Conservation (phyloP, 345 rosid species). For the Citrus inodora region DNA sequence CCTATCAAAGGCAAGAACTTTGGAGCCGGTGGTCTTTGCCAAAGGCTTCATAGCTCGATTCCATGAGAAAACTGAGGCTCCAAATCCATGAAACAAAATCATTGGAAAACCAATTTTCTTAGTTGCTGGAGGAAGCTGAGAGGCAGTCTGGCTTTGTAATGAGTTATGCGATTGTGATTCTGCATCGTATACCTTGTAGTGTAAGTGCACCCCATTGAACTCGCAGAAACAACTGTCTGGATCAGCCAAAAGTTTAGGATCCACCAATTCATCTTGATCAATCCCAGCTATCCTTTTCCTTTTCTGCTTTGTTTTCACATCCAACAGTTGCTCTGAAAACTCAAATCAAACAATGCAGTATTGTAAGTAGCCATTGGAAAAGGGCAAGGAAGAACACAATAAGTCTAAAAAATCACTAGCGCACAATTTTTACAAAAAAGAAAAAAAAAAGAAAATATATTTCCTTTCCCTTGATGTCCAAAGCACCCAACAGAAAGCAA, state of each 20-base stretch:
- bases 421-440: not conserved
- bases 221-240: slow-evolving; percentile 88
- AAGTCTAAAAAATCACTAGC: not conserved
- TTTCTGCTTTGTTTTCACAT: slow-evolving; percentile 27
- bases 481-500: not conserved
- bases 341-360: not conserved
- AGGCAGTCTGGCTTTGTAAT: not conserved
- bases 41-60: slow-evolving; percentile 65
- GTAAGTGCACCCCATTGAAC: slow-evolving; percentile 74
- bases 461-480: not conserved
- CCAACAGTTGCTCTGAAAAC: slow-evolving; percentile 44
- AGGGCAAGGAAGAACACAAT: not conserved
- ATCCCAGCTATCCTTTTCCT: slow-evolving; percentile 46
- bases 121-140: slow-evolving; percentile 16
- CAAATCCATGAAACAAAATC: slow-evolving; percentile 86
- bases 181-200: slow-evolving; percentile 62
- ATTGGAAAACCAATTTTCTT: slow-evolving; percentile 44
- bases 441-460: too few relatives aligned
- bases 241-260: slow-evolving; percentile 68
- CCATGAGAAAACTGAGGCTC: slow-evolving; percentile 95
- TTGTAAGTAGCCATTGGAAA: not conserved
- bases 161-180: slow-evolving; percentile 24
- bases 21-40: slow-evolving; percentile 52
- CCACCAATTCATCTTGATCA: slow-evolving; percentile 70
- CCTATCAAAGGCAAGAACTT: slow-evolving; percentile 85